Percentiles rank a stretch among this genome's conserved stretches.
Evolutionary conservation across 2,329 filamentous ascomycete species (phyloP).

Genomic region (Colletotrichum simmondsii): DNA sequence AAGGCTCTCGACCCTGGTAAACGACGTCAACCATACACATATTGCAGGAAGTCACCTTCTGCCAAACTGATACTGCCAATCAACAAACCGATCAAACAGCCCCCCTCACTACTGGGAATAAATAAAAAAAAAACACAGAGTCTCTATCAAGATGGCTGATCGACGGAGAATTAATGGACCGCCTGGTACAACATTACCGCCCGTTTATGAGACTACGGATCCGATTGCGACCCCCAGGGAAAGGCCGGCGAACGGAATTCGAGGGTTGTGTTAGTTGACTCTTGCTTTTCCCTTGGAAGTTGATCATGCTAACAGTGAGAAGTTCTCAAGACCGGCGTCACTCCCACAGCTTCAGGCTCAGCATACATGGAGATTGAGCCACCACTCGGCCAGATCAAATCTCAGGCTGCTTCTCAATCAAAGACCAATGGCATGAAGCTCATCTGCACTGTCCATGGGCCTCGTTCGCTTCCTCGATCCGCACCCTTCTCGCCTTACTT

Average conservation of each 20-base stretch:
- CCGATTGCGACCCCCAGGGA: conserved; percentile 56
- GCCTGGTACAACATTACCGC: conserved; percentile 78
- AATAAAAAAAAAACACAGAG: not conserved
- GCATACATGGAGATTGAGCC: conserved; percentile 81
- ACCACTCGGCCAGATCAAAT: conserved; percentile 48
- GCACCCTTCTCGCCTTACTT: conserved; percentile 93
- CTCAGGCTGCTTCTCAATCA: conserved; percentile 46
- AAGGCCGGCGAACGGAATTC: conserved; percentile 76
- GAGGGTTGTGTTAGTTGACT: conserved; percentile 83
- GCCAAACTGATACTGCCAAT: not conserved
- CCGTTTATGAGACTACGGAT: conserved; percentile 70
- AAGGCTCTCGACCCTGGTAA: not conserved
- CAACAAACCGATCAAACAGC: not conserved
- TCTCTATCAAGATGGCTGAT: conserved; percentile 72
- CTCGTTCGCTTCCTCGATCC: conserved; percentile 87
- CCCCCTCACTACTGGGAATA: too few species aligned
- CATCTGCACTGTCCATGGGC: conserved; percentile 92
- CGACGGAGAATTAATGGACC: conserved; percentile 92
- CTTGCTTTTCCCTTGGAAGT: not conserved
- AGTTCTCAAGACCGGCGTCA: conserved; percentile 93
- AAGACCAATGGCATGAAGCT: conserved; percentile 82
- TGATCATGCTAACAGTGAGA: conserved; percentile 21
- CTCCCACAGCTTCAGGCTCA: conserved; percentile 92
- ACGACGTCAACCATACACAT: not conserved
- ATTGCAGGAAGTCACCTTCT: not conserved